These are phyloP conservation scores for Ambrosia trifida DNA, from an alignment of 129 eudicot genomes.

Conservation along the genomic window DNA sequence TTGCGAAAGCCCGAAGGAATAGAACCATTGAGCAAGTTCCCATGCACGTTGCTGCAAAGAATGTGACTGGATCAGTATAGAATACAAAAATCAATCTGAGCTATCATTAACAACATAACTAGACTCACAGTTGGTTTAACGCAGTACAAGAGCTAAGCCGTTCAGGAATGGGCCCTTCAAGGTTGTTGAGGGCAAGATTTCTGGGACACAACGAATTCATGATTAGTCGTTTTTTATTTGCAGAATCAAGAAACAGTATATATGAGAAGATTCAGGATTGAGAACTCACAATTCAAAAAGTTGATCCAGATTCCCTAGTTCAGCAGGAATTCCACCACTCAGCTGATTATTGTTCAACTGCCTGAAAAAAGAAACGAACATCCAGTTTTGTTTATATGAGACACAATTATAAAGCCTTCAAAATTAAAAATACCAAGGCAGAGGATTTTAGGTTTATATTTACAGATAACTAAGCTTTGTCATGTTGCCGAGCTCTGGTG, in stretches of 20 bases:
- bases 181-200: constrained; percentile 74
- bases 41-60: constrained; percentile 70
- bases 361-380: constrained; percentile 48
- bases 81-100: neutral
- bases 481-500: constrained; percentile 92
- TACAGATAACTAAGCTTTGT: constrained; percentile 85
- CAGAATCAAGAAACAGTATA: neutral
- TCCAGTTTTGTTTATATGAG: neutral
- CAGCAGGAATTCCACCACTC: constrained; percentile 73
- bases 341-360: constrained; percentile 78
- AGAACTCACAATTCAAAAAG: constrained; percentile 79
- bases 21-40: constrained; percentile 80
- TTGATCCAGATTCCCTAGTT: constrained; percentile 80
- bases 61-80: neutral
- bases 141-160: constrained; percentile 81
- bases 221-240: neutral
- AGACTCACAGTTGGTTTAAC: constrained; percentile 73
- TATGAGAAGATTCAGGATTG: neutral
- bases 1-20: constrained; percentile 72
- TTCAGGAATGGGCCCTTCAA: constrained; percentile 87
- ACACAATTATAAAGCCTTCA: neutral
- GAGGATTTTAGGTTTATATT: constrained; percentile 21
- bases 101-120: neutral
- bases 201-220: constrained; percentile 32
- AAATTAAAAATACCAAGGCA: neutral